A percentile compares a stretch with the other conserved stretches of the same genome.
phyloP scores from a whole-genome alignment of 1,139 yeast genomes.

The Geotrichum cucujoidarum region DNA sequence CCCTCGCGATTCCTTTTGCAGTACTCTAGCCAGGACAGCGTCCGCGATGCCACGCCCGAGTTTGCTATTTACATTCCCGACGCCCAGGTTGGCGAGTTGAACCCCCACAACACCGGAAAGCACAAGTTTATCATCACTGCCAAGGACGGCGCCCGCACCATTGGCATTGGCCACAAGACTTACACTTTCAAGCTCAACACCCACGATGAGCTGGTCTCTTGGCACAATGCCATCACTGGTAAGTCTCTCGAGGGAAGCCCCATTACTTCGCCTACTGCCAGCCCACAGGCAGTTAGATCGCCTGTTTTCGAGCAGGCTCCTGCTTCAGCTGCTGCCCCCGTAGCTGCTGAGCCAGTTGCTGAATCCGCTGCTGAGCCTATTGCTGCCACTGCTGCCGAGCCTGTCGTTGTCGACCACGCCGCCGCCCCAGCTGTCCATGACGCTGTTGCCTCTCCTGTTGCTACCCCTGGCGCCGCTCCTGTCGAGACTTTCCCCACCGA shows the following conservation, averaged over 20 bases:
- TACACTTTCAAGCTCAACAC: slow-evolving; percentile 43
- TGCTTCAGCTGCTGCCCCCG: slow-evolving; percentile 10
- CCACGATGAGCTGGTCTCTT: slow-evolving; percentile 42
- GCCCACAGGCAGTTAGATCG: slow-evolving; percentile 15
- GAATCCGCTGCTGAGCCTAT: slow-evolving; percentile 2
- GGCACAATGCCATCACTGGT: slow-evolving; percentile 41
- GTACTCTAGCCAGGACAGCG: slow-evolving; percentile 42
- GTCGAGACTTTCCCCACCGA: neutral
- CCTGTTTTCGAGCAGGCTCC: slow-evolving; percentile 6
- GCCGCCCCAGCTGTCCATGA: neutral
- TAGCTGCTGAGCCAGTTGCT: slow-evolving; percentile 5
- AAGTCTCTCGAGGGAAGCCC: slow-evolving; percentile 9
- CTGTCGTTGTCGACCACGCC: neutral
- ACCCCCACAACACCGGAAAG: slow-evolving; percentile 37
- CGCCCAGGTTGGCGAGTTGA: slow-evolving; percentile 39
- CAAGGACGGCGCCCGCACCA: slow-evolving; percentile 40
- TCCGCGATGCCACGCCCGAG: slow-evolving; percentile 43
- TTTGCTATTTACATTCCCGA: slow-evolving; percentile 47
- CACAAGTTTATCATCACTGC: slow-evolving; percentile 43
- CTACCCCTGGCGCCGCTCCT: neutral
- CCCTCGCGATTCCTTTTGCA: slow-evolving; percentile 44
- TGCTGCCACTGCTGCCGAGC: neutral
- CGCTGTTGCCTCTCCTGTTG: neutral
- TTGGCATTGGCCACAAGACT: slow-evolving; percentile 36
- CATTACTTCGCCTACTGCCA: slow-evolving; percentile 3